Percentiles rank a stretch among this genome's conserved stretches.
Conservation (phyloP, 805 yeast genomes). For the Wickerhamiella sorbophila region DNA sequence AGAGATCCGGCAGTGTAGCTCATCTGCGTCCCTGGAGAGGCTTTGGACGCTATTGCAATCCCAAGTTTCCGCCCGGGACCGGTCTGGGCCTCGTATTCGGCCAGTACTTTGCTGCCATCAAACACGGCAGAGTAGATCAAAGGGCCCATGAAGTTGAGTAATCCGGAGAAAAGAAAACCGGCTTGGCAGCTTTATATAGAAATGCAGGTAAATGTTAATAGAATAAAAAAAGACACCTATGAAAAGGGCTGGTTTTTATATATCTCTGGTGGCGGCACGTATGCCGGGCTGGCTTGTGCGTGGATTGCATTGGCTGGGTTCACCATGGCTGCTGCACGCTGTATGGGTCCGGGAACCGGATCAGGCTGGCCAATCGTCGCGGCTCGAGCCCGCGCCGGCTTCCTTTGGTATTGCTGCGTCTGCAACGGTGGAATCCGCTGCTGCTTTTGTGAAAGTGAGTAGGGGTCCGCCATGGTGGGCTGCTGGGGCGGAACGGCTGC, state of each 20-base stretch:
- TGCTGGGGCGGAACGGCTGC: not conserved
- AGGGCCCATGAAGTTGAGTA: not conserved
- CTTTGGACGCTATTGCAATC: conserved; percentile 15
- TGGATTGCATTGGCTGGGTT: conserved; percentile 26
- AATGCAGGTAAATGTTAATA: not conserved
- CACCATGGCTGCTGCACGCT: conserved; percentile 29
- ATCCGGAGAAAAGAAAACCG: too few species aligned
- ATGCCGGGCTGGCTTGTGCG: conserved; percentile 29
- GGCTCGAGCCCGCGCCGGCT: conserved; percentile 19
- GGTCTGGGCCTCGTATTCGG: conserved; percentile 2
- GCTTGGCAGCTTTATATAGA: not conserved
- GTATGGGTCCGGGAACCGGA: conserved; percentile 28
- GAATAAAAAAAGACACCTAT: too few species aligned
- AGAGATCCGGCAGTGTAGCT: conserved; percentile 11
- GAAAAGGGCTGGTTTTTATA: conserved; percentile 2
- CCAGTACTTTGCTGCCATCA: conserved; percentile 1
- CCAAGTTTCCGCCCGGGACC: conserved; percentile 8
- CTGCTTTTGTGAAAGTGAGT: not conserved
- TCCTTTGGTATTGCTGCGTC: conserved; percentile 15
- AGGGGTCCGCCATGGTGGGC: not conserved
- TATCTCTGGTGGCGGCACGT: conserved; percentile 28
- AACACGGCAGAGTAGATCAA: conserved; percentile 4
- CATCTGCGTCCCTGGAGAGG: conserved; percentile 10
- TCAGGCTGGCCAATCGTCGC: conserved; percentile 29
- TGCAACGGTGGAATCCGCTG: not conserved